These are phyloP conservation scores for Lentinula boryana DNA, from an alignment of 768 basidiomycete genomes.

Conservation along the genomic window DNA sequence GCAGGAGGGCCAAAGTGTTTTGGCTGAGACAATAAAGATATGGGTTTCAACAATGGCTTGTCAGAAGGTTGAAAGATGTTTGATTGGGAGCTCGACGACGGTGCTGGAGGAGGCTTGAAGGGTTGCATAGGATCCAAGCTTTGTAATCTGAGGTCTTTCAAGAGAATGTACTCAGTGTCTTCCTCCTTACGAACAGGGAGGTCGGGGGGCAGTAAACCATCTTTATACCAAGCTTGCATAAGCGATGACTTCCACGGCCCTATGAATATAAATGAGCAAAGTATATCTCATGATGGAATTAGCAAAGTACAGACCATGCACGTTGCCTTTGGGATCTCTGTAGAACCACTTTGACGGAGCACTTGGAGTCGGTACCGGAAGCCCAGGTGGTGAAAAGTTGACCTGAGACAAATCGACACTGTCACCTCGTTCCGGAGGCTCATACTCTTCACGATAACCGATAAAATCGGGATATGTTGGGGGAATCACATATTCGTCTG, in stretches of 20 bases:
- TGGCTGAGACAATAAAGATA: slow-evolving; percentile 74
- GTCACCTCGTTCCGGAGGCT: slow-evolving; percentile 44
- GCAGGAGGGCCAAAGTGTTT: slow-evolving; percentile 84
- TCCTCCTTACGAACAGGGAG: slow-evolving; percentile 77
- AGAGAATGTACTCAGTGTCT: slow-evolving; percentile 57
- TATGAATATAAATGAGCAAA: slow-evolving; percentile 21
- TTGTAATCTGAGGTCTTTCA: slow-evolving; percentile 73
- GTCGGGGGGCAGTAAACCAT: slow-evolving; percentile 75
- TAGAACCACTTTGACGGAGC: slow-evolving; percentile 79
- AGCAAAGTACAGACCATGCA: slow-evolving; percentile 55
- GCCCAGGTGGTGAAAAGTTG: slow-evolving; percentile 75
- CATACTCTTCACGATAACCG: slow-evolving; percentile 58
- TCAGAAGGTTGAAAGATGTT: slow-evolving; percentile 24
- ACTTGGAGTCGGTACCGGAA: slow-evolving; percentile 63
- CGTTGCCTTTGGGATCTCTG: slow-evolving; percentile 71
- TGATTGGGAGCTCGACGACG: slow-evolving; percentile 29
- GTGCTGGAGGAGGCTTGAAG: slow-evolving; percentile 47
- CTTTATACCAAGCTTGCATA: slow-evolving; percentile 89
- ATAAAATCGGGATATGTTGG: slow-evolving; percentile 82
- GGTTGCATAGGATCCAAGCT: slow-evolving; percentile 79
- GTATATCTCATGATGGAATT: not conserved
- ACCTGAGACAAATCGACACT: slow-evolving; percentile 47
- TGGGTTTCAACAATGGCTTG: slow-evolving; percentile 61
- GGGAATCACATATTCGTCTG: slow-evolving; percentile 88
- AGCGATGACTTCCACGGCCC: slow-evolving; percentile 85